phyloP scores from a whole-genome alignment of 1,284 basidiomycete genomes.

The Abortiporus biennis region DNA sequence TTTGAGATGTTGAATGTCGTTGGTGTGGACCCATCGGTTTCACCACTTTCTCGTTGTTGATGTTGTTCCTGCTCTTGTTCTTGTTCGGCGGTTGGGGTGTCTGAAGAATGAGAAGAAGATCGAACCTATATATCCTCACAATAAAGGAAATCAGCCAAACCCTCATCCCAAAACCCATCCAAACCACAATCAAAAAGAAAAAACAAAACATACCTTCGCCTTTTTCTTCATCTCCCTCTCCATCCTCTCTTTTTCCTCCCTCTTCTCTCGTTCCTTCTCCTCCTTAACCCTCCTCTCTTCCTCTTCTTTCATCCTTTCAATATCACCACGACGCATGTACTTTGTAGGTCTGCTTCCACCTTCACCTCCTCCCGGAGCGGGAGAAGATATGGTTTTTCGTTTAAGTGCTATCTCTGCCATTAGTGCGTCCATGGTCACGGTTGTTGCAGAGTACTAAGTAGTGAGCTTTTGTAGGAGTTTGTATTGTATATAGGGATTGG shows the following conservation, averaged over 20 bases:
- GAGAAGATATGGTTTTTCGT: constrained; percentile 63
- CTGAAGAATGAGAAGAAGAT: too few species aligned
- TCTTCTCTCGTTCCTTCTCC: constrained; percentile 24
- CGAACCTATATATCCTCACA: too few species aligned
- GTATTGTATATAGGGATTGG: too few species aligned
- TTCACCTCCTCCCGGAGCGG: constrained; percentile 27
- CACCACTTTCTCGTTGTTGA: too few species aligned
- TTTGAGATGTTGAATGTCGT: constrained; percentile 83
- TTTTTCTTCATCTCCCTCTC: constrained; percentile 15
- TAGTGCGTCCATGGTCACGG: constrained; percentile 68
- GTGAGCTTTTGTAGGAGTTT: too few species aligned
- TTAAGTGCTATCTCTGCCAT: constrained; percentile 87
- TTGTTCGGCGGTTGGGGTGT: too few species aligned
- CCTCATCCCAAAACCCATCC: too few species aligned
- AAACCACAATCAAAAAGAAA: constrained; percentile 7
- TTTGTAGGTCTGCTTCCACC: constrained; percentile 49
- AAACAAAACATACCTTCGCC: constrained; percentile 36
- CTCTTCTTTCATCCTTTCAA: constrained; percentile 68
- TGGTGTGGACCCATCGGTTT: too few species aligned
- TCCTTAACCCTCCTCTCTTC: constrained; percentile 41
- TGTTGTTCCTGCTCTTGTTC: too few species aligned
- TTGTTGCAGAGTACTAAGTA: background rate
- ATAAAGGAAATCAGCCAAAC: too few species aligned
- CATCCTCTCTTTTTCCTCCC: constrained; percentile 23
- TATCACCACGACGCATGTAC: constrained; percentile 84